Base-by-base conservation (phyloP, 2,329 filamentous ascomycete genomes). In the Aspergillus pseudonomiae region DNA sequence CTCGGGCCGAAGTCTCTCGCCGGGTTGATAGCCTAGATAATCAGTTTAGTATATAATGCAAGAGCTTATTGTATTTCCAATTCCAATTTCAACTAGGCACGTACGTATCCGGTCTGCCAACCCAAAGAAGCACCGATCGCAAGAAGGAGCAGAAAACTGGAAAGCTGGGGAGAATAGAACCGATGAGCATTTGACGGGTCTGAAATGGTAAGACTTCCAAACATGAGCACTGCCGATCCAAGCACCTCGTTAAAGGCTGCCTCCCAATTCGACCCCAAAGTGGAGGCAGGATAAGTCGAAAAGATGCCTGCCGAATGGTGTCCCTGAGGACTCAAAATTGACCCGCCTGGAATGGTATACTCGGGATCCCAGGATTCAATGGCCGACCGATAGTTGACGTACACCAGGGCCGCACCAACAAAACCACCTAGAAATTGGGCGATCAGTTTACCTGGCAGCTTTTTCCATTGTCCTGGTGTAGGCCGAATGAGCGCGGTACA, bases 31-130 rank as follows among this genome's bases (percentile, higher is more conserved):
- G 73, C 73, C 73, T 75, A 52, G 3, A 9, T 54, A n/a, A 24
- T n/a, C 28, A 21, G 60, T 39, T 39, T 26, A 36, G 32, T 24
- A 19, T 9, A 52, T 9, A 26, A 30, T 16, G 4, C 52, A 55
- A 24, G 16, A 3, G 6, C 10, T 12, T 5, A 6, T 39, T 10
- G 28, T 24, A 6, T 2, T 52, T 0, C 39, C 60, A 57, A 6
- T 6, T 52, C 0, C 39, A 61, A 57, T 48, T 28, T 11, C 24
- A 57, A 48, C 2, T 4, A 12, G 54, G 30, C 46, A 71, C 72
- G 5, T 75, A 75, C 73, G 43, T 75, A 76, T 45, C 74, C 74
- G 7, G 73, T 75, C 66, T 75, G 72, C 73, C 73, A 75, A n/a
- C 73, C 73, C 41, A 75, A 28, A 3, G 73, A 67, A 1, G 73